Evolutionary conservation across 1,139 yeast species (phyloP), one percentile per base, ranked within the genome.

Genomic region (Nakaseomyces delphensis): DNA sequence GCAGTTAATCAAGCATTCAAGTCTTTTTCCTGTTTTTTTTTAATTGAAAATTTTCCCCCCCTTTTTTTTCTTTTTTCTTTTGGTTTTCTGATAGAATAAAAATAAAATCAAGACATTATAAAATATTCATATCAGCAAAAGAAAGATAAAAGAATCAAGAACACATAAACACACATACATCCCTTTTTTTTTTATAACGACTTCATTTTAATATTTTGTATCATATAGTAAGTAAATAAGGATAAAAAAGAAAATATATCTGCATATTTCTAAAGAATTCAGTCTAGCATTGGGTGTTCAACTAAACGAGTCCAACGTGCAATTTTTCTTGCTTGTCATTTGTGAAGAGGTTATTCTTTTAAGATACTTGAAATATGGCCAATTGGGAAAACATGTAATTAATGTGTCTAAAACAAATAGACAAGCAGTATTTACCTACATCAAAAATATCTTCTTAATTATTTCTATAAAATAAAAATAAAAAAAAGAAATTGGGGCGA

Each of bases 401-500:
- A 31, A 28, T 18, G 19, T 31, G 25, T 14, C n/a, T 10, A 38
- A 28, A 29, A 30, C n/a, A 27, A 16, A 27, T 15, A 19, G n/a
- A n/a, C n/a, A n/a, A n/a, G n/a, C n/a, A n/a, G n/a, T n/a, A n/a
- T n/a, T n/a, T n/a, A n/a, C n/a, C n/a, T n/a, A n/a, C n/a, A n/a
- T n/a, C n/a, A n/a, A n/a, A n/a, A n/a, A n/a, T n/a, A n/a, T n/a
- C n/a, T n/a, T n/a, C n/a, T n/a, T n/a, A 14, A 35, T 16, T 15
- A n/a, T 11, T 14, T 18, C 6, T 11, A 13, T 15, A 24, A n/a
- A 24, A 6, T 18, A 28, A 28, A 28, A 27, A 20, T 29, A 13
- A 41, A 40, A 46, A 43, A 43, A 36, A 42, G 43, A 13, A 33
- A 45, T 36, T 36, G 57, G 57, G 57, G 57, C 57, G 55, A 52